Conservation (phyloP, 192 early-diverging fungal genomes). For the Podila epigama region DNA sequence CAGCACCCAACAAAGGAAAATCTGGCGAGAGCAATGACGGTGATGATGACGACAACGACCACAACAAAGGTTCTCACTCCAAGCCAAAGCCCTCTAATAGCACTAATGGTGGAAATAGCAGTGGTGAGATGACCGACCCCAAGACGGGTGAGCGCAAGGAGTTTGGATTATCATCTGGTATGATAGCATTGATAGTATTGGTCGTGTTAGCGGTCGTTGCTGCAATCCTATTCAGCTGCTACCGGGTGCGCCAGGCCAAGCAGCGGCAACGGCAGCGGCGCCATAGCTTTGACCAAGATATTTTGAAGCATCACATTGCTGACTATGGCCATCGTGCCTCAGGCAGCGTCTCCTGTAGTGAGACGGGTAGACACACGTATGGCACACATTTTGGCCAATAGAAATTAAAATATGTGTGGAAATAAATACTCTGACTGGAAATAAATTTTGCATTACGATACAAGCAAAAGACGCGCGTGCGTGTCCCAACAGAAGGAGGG, state of each 20-base stretch:
- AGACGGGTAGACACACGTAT: neutral
- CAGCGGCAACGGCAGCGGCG: neutral
- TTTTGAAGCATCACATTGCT: constrained; percentile 11
- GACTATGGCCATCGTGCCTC: neutral
- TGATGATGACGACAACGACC: too few relatives aligned
- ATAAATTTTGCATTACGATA: neutral
- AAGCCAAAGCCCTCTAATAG: neutral
- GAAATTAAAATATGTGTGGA: neutral
- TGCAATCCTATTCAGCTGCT: constrained; percentile 10
- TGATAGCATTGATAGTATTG: constrained; percentile 9
- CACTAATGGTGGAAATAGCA: neutral
- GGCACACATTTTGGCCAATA: neutral
- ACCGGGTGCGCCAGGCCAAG: constrained; percentile 10
- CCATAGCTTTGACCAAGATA: constrained; percentile 9
- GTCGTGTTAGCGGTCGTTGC: constrained; percentile 1
- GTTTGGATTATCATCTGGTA: neutral
- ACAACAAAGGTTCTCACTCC: too few relatives aligned
- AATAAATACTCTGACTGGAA: neutral
- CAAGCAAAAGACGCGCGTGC: neutral
- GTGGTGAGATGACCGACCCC: neutral
- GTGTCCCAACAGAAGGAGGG: neutral
- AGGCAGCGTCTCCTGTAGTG: neutral
- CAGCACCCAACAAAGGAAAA: too few relatives aligned
- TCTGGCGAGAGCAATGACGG: too few relatives aligned
- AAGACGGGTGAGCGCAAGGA: neutral